phyloP scores from a whole-genome alignment of 2,329 filamentous ascomycete genomes.

The Colletotrichum melonis region DNA sequence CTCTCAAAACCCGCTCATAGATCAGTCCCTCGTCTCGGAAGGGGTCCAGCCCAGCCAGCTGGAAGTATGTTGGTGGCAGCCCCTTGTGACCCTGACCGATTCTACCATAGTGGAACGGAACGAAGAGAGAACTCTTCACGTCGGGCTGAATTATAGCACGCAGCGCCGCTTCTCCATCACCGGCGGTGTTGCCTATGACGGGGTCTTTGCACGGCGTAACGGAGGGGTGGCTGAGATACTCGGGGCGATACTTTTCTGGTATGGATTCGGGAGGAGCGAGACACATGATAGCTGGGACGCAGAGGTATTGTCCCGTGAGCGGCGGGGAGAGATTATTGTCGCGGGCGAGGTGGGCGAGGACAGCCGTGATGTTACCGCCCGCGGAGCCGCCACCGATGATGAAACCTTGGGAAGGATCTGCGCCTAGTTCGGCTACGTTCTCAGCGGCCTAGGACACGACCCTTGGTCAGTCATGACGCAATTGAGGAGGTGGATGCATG shows the following conservation, averaged over 20 bases:
- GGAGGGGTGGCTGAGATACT: slow-evolving; percentile 23
- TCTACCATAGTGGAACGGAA: slow-evolving; percentile 17
- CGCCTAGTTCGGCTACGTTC: slow-evolving; percentile 44
- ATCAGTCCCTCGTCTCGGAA: slow-evolving; percentile 64
- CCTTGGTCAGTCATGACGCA: not conserved
- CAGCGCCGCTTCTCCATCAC: not conserved
- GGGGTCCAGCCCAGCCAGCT: slow-evolving; percentile 62
- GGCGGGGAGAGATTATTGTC: slow-evolving; percentile 49
- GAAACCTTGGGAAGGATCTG: slow-evolving; percentile 56
- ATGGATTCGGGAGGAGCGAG: slow-evolving; percentile 10
- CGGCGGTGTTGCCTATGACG: not conserved
- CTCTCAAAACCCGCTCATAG: slow-evolving; percentile 59
- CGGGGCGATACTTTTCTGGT: slow-evolving; percentile 20
- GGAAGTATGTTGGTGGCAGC: slow-evolving; percentile 46
- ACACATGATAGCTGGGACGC: slow-evolving; percentile 22
- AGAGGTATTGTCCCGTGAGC: slow-evolving; percentile 50
- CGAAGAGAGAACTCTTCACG: slow-evolving; percentile 29
- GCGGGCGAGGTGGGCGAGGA: slow-evolving; percentile 54
- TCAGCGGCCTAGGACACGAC: not conserved
- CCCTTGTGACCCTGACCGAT: slow-evolving; percentile 13
- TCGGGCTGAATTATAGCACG: slow-evolving; percentile 9
- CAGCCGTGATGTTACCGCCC: slow-evolving; percentile 61
- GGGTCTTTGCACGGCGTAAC: slow-evolving; percentile 12
- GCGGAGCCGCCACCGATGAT: slow-evolving; percentile 63
- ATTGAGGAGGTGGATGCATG: not conserved